Base-by-base conservation (phyloP, 345 rosid species). In the Combretum micranthum region DNA sequence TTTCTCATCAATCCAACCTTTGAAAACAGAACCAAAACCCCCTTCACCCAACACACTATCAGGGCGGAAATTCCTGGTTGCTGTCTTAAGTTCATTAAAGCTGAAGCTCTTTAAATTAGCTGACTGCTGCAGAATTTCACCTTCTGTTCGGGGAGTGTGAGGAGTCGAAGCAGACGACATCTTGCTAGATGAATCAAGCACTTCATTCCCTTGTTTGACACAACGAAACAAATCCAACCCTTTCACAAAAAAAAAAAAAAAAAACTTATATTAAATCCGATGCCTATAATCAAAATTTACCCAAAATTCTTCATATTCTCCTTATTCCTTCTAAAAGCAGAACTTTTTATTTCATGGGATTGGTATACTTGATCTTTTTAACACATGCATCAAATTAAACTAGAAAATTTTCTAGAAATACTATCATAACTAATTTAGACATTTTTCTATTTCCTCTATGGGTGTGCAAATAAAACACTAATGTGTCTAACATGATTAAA, bases 31-130 rank as follows among this genome's bases (percentile, higher is more conserved):
- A 59, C 95, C 95, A 55, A 86, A 86, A 8, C 95, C 95, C 60
- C 95, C 95, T 76, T 86, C 95, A 39, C 95, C 95, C 66, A 86
- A 61, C 65, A 86, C 95, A 69, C 86, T 86, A 20, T 86, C 95
- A 3, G 87, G 84, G 50, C 87, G 78, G 62, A 86, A 86, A 64
- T 81, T 86, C 69, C 95, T 79, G 13, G 95, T 86, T 13, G 95
- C 84, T 60, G 73, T 55, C 69, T 76, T 86, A 18, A 86, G 84
- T 60, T 86, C 84, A 47, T 64, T 50, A 44, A 77, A 83, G 50
- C 53, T 55, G 65, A 86, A 86, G 70, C 81, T 77, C 62, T 81
- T 86, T 60, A 86, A 63, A 52, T 83, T 83, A 50, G 86, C 64
- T 21, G 81, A 76, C 55, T 76, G 39, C 39, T 32, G 82, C 80